Base-by-base conservation (phyloP, 1,284 basidiomycete genomes). In the Ganoderma lucidum region DNA sequence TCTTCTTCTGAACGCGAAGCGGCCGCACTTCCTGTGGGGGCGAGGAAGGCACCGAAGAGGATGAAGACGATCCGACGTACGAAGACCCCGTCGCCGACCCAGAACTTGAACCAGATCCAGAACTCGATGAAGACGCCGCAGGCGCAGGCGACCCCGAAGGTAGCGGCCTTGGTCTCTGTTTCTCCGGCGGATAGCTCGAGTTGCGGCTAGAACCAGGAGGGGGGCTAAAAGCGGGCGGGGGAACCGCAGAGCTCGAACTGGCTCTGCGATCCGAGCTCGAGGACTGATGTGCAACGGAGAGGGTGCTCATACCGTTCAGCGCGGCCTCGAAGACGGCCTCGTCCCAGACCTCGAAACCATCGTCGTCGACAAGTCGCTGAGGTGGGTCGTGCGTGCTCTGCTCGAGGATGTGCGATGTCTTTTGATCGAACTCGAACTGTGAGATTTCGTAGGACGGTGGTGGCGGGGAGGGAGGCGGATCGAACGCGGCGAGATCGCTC, bases 361-460 rank as follows among this genome's bases (percentile, higher is more conserved):
- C 84, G 61, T 81, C 80, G 62, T 81, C 71, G 73, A 78, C 62
- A 69, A 64, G 17, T 58, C 64, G 68, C n/a, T 55, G 68, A 0
- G 77, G 74, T 42, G 79, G 76, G 37, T 80, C 78, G 35, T 77
- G 74, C n/a, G 75, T 72, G 45, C 74, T 74, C 44, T 80, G 72
- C 63, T 86, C 80, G 12, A 85, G 67, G 8, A 84, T 84, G 44
- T 80, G 78, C 2, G 82, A 77, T 56, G 85, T 80, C 77, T 90
- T 92, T 59, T 81, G 84, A 77, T 91, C 87, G 56, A 85, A 87
- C 70, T 88, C 87, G 69, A 85, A 83, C 63, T 88, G 81, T 74
- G 82, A 87, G 80, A 71, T 81, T 80, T 82, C 86, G 83, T 81
- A 92, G 73, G 81, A 85, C 75, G 79, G 85, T 51, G 82, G 84